Percentiles rank a stretch among this genome's conserved stretches.
Evolutionary conservation across 306 rosid genomes (phyloP).

Genomic region (Fragaria vesca): DNA sequence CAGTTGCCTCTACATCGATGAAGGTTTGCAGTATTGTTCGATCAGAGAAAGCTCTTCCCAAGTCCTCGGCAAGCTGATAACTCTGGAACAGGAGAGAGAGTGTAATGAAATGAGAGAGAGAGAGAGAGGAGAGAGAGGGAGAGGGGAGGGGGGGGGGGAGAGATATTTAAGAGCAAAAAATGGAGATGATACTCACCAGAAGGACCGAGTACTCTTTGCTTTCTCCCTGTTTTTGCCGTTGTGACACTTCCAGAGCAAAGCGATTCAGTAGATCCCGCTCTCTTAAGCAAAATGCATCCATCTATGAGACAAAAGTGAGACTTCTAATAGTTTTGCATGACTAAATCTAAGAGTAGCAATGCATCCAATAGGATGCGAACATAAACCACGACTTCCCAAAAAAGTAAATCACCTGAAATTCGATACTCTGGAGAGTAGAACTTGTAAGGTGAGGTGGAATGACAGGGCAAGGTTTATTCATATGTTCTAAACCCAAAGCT

Average conservation of each 20-base stretch:
- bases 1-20: conserved; percentile 54
- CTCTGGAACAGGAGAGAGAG: conserved; percentile 43
- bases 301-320: conserved; percentile 47
- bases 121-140: not conserved
- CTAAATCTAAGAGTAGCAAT: not conserved
- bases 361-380: not conserved
- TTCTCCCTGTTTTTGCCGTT: conserved; percentile 61
- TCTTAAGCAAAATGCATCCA: conserved; percentile 74
- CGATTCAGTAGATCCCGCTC: conserved; percentile 75
- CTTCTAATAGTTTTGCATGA: conserved; percentile 15
- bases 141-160: not conserved
- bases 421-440: conserved; percentile 52
- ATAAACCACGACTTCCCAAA: conserved; percentile 6
- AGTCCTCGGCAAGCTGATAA: conserved; percentile 80
- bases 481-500: conserved; percentile 84
- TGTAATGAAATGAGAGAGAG: conserved; percentile 2
- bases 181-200: conserved; percentile 43
- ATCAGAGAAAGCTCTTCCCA: conserved; percentile 90
- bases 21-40: conserved; percentile 57
- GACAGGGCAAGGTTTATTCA: conserved; percentile 65
- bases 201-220: conserved; percentile 68
- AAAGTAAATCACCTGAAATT: conserved; percentile 68
- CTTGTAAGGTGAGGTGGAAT: conserved; percentile 65
- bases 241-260: conserved; percentile 70
- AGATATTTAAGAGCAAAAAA: too few species aligned